phyloP scores from a whole-genome alignment of 2,329 filamentous ascomycete species.

The Chalara sp. region DNA sequence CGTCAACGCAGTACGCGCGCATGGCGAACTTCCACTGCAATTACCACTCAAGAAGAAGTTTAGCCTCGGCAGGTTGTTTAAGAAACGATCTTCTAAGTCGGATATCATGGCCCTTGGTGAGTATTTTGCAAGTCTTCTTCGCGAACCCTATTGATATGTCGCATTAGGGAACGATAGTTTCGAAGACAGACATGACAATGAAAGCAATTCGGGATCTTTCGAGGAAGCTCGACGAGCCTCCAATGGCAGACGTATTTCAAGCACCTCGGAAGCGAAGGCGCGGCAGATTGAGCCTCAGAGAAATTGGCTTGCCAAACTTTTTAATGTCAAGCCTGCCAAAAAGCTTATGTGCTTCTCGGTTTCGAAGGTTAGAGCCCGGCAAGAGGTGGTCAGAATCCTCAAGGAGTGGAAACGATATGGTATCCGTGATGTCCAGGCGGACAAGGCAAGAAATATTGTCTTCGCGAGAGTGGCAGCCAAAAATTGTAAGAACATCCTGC shows the following conservation, averaged over 20 bases:
- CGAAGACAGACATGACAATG: constrained; percentile 14
- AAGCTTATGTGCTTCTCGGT: constrained; percentile 70
- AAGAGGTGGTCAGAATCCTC: constrained; percentile 69
- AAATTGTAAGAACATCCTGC: constrained; percentile 59
- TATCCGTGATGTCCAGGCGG: constrained; percentile 71
- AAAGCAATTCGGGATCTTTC: constrained; percentile 19
- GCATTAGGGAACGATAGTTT: constrained; percentile 12
- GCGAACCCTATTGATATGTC: background rate
- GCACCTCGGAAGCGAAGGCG: constrained; percentile 25
- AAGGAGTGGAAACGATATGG: constrained; percentile 56
- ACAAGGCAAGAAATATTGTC: constrained; percentile 73
- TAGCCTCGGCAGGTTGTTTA: constrained; percentile 23
- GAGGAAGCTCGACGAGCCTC: constrained; percentile 14
- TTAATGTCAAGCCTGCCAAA: constrained; percentile 79
- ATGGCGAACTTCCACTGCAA: constrained; percentile 1
- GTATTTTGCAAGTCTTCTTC: constrained; percentile 5
- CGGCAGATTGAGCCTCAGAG: constrained; percentile 59
- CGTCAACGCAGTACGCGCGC: constrained; percentile 2
- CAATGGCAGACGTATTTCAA: constrained; percentile 29
- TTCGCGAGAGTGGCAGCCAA: constrained; percentile 68
- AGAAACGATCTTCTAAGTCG: constrained; percentile 18
- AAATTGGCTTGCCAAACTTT: constrained; percentile 84
- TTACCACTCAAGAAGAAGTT: constrained; percentile 23
- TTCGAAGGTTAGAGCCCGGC: constrained; percentile 64
- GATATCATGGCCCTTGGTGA: constrained; percentile 24